phyloP scores from a whole-genome alignment of 2,329 filamentous ascomycete genomes.

The Bipolaris victoriae region DNA sequence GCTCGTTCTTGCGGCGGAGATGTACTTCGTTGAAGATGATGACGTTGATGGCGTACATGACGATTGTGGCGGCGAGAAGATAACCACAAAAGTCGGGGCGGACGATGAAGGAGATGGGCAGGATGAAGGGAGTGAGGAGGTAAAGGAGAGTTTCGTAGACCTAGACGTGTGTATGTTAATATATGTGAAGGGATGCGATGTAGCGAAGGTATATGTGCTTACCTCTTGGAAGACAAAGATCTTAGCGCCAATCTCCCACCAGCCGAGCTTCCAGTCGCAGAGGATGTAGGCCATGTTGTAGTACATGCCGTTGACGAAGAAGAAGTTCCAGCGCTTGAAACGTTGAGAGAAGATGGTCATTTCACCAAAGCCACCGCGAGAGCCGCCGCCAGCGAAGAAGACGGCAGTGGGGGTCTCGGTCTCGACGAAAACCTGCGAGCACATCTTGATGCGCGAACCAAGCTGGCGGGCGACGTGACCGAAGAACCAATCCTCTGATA shows the following conservation, averaged over 20 bases:
- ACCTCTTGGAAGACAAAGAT: conserved; percentile 57
- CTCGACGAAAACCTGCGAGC: conserved; percentile 58
- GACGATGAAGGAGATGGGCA: conserved; percentile 55
- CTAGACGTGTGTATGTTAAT: conserved; percentile 13
- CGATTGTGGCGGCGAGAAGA: conserved; percentile 49
- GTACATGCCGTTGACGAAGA: conserved; percentile 58
- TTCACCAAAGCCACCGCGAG: conserved; percentile 58
- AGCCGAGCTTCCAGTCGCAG: conserved; percentile 56
- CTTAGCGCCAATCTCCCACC: conserved; percentile 59
- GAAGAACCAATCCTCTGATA: conserved; percentile 62
- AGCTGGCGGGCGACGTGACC: conserved; percentile 55
- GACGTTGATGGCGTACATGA: conserved; percentile 53
- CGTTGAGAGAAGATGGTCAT: conserved; percentile 61
- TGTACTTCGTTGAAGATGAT: conserved; percentile 59
- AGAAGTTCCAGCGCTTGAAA: conserved; percentile 61
- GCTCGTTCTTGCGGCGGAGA: conserved; percentile 54
- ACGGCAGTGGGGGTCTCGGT: conserved; percentile 56
- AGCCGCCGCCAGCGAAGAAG: conserved; percentile 50
- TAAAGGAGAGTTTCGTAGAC: conserved; percentile 57
- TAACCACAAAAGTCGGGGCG: conserved; percentile 51
- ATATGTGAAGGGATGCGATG: conserved; percentile 13
- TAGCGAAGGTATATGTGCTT: background rate
- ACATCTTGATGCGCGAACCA: conserved; percentile 57
- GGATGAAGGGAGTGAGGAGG: conserved; percentile 54
- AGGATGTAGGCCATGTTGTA: conserved; percentile 58